Percentiles rank a stretch among this genome's conserved stretches.
phyloP scores from a whole-genome alignment of 768 basidiomycete genomes.

The Chalciporus chontae region DNA sequence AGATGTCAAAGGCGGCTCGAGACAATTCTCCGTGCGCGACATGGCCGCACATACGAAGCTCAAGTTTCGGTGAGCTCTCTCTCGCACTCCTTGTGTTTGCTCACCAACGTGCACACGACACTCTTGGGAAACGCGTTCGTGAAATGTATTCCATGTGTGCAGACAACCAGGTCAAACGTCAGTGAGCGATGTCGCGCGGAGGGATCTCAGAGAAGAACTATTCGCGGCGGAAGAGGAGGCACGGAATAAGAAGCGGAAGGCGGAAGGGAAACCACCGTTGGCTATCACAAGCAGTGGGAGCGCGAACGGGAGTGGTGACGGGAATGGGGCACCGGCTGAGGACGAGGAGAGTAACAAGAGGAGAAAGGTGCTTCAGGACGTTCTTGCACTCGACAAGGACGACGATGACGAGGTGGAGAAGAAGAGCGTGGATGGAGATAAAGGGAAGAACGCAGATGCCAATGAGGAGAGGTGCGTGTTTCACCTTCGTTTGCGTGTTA shows the following conservation, averaged over 20 bases:
- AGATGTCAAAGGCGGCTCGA: slow-evolving; percentile 88
- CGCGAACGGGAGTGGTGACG: slow-evolving; percentile 21
- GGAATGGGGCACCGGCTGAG: slow-evolving; percentile 35
- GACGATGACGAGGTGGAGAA: slow-evolving; percentile 58
- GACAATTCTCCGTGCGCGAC: slow-evolving; percentile 90
- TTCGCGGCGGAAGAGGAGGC: slow-evolving; percentile 85
- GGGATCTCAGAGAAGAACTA: slow-evolving; percentile 82
- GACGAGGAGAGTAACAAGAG: slow-evolving; percentile 75
- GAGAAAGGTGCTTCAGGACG: slow-evolving; percentile 83
- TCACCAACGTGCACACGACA: not conserved
- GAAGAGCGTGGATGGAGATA: slow-evolving; percentile 34
- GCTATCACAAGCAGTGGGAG: slow-evolving; percentile 35
- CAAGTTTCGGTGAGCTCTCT: slow-evolving; percentile 77
- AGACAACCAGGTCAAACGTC: slow-evolving; percentile 93
- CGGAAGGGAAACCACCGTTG: slow-evolving; percentile 57
- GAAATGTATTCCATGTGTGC: not conserved
- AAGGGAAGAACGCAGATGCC: slow-evolving; percentile 38
- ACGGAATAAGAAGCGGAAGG: slow-evolving; percentile 87
- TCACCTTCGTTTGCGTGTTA: not conserved
- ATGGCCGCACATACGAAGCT: slow-evolving; percentile 96
- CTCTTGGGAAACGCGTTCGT: not conserved
- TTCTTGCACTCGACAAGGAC: slow-evolving; percentile 84
- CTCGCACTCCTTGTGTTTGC: not conserved
- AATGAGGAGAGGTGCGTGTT: slow-evolving; percentile 45
- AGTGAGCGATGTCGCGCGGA: slow-evolving; percentile 65